Conservation (phyloP, 164 flowering plant species). For the Houttuynia cordata region DNA sequence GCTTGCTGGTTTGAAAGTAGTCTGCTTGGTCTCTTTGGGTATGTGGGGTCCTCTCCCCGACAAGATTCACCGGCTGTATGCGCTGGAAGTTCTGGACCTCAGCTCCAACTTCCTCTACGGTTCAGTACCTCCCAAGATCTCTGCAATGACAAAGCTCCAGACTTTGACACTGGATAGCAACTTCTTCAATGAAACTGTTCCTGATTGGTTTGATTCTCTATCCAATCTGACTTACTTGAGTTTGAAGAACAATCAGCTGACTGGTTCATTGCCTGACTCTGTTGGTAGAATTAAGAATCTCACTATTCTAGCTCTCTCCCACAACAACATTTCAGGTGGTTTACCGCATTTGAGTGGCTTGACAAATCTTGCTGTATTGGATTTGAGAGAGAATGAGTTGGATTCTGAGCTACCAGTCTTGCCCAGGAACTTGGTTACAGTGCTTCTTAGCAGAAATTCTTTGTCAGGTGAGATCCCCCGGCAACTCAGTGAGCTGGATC, state of each 20-base stretch:
- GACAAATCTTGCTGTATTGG: constrained; percentile 48
- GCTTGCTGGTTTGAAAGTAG: constrained; percentile 42
- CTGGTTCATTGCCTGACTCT: constrained; percentile 55
- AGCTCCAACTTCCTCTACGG: constrained; percentile 66
- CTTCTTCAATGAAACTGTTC: constrained; percentile 62
- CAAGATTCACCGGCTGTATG: constrained; percentile 51
- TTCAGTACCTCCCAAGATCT: constrained; percentile 51
- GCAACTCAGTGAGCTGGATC: constrained; percentile 36
- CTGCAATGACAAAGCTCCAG: constrained; percentile 48
- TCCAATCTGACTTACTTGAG: constrained; percentile 59
- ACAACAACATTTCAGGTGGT: constrained; percentile 54
- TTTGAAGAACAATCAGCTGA: constrained; percentile 56
- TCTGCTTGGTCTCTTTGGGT: constrained; percentile 61
- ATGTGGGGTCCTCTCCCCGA: constrained; percentile 76
- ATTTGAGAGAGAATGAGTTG: constrained; percentile 65
- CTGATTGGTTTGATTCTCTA: constrained; percentile 59
- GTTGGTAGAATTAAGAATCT: constrained; percentile 32
- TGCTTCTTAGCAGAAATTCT: constrained; percentile 56
- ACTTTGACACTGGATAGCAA: constrained; percentile 50
- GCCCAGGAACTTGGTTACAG: constrained; percentile 56
- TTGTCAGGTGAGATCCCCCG: constrained; percentile 53
- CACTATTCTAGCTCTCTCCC: constrained; percentile 46
- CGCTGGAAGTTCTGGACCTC: constrained; percentile 52
- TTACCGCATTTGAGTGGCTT: constrained; percentile 61
- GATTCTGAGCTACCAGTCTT: constrained; percentile 52